Evolutionary conservation across 2,329 filamentous ascomycete genomes (phyloP), one percentile per base, ranked within the genome.

Genomic region (Fonsecaea pedrosoi): DNA sequence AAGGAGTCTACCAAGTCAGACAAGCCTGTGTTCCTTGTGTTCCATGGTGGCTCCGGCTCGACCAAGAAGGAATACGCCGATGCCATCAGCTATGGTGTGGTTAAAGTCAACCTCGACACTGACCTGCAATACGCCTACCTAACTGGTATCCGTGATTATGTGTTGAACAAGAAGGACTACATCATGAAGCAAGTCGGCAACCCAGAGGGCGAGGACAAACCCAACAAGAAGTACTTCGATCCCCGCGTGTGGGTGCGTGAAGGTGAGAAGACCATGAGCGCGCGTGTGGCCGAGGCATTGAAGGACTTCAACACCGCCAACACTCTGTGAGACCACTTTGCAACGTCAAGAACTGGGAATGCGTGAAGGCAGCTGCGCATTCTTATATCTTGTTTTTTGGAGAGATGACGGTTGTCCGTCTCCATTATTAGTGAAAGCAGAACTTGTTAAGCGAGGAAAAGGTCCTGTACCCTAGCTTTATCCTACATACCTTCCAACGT

Each of bases 71-170:
- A 99, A 84, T 99, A 91, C 87, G 86, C 85, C 71, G 88, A 92
- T 75, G 94, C 94, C 78, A 97, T 97, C 82, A 83, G 84, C 78
- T 91, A 94, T 82, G 95, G 95, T 86, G 94, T 99, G 75, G 90
- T 97, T 85, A 99, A 99, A 90, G 95, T 99, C 83, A 99, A 99
- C 86, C 86, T 99, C 76, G 95, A 99, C 83, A 99, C 95, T 59
- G 95, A 99, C 79, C 87, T 98, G 83, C 94, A 98, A 86, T 96
- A 89, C 82, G 94, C 94, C 67, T 99, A 98, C 87, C 87, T 95
- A 73, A 83, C 84, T 70, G 95, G 95, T 83, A 91, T 98, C 84
- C 92, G 95, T 72, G 94, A 99, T 84, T 99, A 93, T 86, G 86
- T 98, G 79, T 82, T 92, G 77, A 91, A 88, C 80, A 97, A 97